A percentile compares a stretch with the other conserved stretches of the same genome.
Conservation (phyloP, 2,329 filamentous ascomycete species). For the Monosporascus sp. region DNA sequence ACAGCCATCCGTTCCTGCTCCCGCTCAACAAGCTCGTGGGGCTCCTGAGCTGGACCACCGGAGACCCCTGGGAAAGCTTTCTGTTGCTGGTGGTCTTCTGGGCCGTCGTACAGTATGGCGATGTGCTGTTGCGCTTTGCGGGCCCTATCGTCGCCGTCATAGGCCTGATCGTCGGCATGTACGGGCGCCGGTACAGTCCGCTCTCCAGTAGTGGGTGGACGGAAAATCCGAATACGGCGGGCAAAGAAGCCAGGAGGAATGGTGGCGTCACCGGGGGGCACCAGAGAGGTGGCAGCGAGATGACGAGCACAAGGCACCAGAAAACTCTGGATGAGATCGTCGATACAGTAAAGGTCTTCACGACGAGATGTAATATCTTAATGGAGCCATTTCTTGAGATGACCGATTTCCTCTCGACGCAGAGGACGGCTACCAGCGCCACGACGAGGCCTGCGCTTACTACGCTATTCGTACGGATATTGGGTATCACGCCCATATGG, state of each 20-base stretch:
- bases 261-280: conserved; percentile 32
- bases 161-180: conserved; percentile 85
- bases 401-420: conserved; percentile 90
- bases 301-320: conserved; percentile 68
- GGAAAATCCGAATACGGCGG: conserved; percentile 32
- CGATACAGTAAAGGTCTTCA: conserved; percentile 86
- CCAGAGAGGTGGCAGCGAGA: conserved; percentile 48
- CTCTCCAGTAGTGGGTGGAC: conserved; percentile 78
- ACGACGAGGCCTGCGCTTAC: conserved; percentile 88
- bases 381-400: conserved; percentile 83
- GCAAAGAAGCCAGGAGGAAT: conserved; percentile 24
- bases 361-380: conserved; percentile 84
- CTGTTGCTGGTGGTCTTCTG: conserved; percentile 81
- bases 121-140: conserved; percentile 71
- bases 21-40: conserved; percentile 83
- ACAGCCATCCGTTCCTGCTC: conserved; percentile 90
- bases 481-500: conserved; percentile 88
- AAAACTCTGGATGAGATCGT: conserved; percentile 98
- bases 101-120: conserved; percentile 81
- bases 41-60: conserved; percentile 87
- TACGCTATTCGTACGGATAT: conserved; percentile 80
- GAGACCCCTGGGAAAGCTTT: conserved; percentile 96
- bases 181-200: conserved; percentile 82
- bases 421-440: conserved; percentile 83
- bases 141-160: conserved; percentile 80